Evolutionary conservation across 208 protist genomes (phyloP).

Genomic region (Leishmania tropica): DNA sequence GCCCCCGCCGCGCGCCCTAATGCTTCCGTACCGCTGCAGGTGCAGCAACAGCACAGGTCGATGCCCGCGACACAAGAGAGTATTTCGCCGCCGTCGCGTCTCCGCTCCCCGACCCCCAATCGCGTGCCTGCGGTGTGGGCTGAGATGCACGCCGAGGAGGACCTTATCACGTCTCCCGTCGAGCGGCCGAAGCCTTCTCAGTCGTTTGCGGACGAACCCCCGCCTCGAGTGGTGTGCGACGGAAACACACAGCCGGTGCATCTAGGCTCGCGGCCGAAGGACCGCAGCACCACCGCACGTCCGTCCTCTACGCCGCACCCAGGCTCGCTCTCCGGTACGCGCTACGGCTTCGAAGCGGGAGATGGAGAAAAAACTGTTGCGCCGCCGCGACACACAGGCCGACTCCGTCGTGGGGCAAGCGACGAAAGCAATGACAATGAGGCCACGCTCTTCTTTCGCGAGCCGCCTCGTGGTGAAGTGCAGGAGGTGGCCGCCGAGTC

Average conservation of each 20-base stretch:
- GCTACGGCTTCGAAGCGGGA: background rate
- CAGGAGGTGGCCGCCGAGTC: conserved; percentile 11
- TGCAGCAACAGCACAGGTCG: background rate
- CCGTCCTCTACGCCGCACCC: conserved; percentile 24
- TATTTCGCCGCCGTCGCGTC: background rate
- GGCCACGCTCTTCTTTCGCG: conserved; percentile 24
- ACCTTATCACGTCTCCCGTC: conserved; percentile 3
- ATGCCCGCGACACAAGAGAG: background rate
- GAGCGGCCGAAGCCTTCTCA: conserved; percentile 1
- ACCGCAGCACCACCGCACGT: conserved; percentile 39
- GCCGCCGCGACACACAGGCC: conserved; percentile 1
- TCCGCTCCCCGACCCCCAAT: conserved; percentile 29
- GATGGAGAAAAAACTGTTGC: background rate
- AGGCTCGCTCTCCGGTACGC: background rate
- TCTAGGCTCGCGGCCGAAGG: conserved; percentile 29
- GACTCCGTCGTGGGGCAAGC: conserved; percentile 3
- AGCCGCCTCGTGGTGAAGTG: conserved; percentile 20
- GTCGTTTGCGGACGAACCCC: conserved; percentile 20
- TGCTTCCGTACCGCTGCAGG: background rate
- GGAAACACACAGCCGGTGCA: conserved; percentile 8
- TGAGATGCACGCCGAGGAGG: background rate
- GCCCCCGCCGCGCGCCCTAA: background rate
- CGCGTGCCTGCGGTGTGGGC: background rate
- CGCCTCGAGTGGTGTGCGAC: conserved; percentile 20
- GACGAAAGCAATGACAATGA: conserved; percentile 18